Evolutionary conservation across 1,139 yeast genomes (phyloP), one percentile per base, ranked within the genome.

Genomic region (Zygoascus hellenicus): DNA sequence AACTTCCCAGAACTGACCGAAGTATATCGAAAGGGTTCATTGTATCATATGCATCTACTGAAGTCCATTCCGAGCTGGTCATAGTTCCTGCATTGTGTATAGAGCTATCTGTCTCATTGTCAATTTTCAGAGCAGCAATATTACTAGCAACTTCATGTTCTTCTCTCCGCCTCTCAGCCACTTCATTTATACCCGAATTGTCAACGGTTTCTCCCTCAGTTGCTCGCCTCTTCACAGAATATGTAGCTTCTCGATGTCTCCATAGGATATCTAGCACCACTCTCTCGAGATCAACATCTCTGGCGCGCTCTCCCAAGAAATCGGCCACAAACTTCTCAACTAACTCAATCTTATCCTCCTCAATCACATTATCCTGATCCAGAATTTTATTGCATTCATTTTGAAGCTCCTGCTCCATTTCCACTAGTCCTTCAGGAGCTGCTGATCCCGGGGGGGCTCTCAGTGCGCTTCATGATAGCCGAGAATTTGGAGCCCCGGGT

Each of bases 191-290:
- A 10, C 55, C 44, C 3, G 46, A 58, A 38, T 2, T 52, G 28
- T 34, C 44, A 5, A 53, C 51, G 5, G 17, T 19, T 22, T 9
- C 29, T 9, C 19, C 13, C 6, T 14, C 7, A 7, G 14, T 28
- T 32, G 35, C 14, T 35, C 3, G 5, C 3, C 15, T 14, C 14
- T 15, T 30, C n/a, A 15, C 32, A 3, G 36, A 19, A n/a, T 19
- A 16, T 4, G 39, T 44, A 42, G 54, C 55, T 22, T 62, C 68
- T 38, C 68, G 64, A 48, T 70, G 74, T 28, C 57, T 61, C 74
- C 74, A 69, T 43, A 71, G 52, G 13, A 70, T 64, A 42, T 69
- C 74, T 51, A 71, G 57, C 5, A 70, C 70, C 56, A 52, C 44
- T 22, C 68, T 58, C 48, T 55, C 71, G 50, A 50, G 52, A 43